These are phyloP conservation scores for Stevia rebaudiana DNA, from an alignment of 140 eudicot species.

Conservation along the genomic window DNA sequence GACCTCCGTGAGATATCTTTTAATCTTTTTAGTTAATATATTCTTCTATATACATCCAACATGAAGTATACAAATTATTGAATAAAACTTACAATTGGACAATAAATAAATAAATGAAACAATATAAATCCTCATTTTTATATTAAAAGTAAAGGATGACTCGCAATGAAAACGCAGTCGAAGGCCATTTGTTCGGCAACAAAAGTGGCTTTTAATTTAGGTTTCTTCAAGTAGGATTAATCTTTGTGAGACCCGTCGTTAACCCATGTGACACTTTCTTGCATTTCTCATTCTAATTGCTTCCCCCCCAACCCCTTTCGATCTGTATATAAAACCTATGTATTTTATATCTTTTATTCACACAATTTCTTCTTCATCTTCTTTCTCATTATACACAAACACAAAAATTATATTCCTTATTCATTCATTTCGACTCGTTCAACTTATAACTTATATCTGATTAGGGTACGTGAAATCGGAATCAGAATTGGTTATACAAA, in stretches of 20 bases:
- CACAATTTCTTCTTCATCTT: slow-evolving; percentile 15
- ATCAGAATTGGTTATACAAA: neutral
- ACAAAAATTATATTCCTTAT: neutral
- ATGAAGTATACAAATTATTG: neutral
- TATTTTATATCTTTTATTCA: slow-evolving; percentile 16
- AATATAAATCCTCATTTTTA: neutral
- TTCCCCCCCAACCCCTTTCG: slow-evolving; percentile 34
- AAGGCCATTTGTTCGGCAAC: slow-evolving; percentile 48
- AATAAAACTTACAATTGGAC: neutral
- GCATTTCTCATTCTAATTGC: slow-evolving; percentile 56
- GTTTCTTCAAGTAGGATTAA: slow-evolving; percentile 26
- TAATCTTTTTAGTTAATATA: too few relatives aligned
- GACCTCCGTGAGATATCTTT: too few relatives aligned
- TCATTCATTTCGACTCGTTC: neutral
- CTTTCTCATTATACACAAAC: neutral
- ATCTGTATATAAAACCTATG: slow-evolving; percentile 29
- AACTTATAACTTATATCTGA: neutral
- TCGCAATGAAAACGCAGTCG: slow-evolving; percentile 33
- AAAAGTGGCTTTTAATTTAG: slow-evolving; percentile 52
- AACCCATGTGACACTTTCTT: slow-evolving; percentile 80
- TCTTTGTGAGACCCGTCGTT: slow-evolving; percentile 21
- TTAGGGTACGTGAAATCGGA: neutral
- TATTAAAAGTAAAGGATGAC: slow-evolving; percentile 7
- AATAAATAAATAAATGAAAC: neutral
- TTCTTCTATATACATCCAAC: neutral